phyloP scores from a whole-genome alignment of 2,329 filamentous ascomycete genomes.

The Didymellaceae sp. region DNA sequence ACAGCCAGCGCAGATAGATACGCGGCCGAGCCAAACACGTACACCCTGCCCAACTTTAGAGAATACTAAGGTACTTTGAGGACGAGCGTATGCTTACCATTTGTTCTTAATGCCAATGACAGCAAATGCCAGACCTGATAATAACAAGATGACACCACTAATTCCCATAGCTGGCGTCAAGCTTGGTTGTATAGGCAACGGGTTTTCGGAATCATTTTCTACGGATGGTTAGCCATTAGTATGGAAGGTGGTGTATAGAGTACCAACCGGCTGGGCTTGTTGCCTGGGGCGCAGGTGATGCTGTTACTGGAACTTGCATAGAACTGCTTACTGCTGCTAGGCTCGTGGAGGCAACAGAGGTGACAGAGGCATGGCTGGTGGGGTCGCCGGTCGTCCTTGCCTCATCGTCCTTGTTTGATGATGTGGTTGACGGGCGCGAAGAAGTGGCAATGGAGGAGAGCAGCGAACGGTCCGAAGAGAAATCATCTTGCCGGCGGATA shows the following conservation, averaged over 20 bases:
- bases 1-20: constrained; percentile 76
- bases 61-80: not conserved
- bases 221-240: not conserved
- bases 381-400: too few relatives aligned
- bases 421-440: constrained; percentile 25
- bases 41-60: constrained; percentile 42
- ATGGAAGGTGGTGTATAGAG: not conserved
- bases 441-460: constrained; percentile 23
- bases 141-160: constrained; percentile 76
- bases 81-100: constrained; percentile 52
- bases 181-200: constrained; percentile 72
- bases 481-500: constrained; percentile 42
- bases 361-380: constrained; percentile 22
- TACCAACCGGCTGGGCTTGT: constrained; percentile 31
- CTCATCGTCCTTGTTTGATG: constrained; percentile 3
- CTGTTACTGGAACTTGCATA: constrained; percentile 26
- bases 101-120: constrained; percentile 83
- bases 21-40: constrained; percentile 74
- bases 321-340: constrained; percentile 18
- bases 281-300: constrained; percentile 25
- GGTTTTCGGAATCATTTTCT: constrained; percentile 23
- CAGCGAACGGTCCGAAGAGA: constrained; percentile 21
- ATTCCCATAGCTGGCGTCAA: constrained; percentile 85
- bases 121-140: constrained; percentile 72
- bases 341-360: constrained; percentile 18